Evolutionary conservation across 352 stramenopile species (phyloP).

Genomic region (Plasmopara viticola): DNA sequence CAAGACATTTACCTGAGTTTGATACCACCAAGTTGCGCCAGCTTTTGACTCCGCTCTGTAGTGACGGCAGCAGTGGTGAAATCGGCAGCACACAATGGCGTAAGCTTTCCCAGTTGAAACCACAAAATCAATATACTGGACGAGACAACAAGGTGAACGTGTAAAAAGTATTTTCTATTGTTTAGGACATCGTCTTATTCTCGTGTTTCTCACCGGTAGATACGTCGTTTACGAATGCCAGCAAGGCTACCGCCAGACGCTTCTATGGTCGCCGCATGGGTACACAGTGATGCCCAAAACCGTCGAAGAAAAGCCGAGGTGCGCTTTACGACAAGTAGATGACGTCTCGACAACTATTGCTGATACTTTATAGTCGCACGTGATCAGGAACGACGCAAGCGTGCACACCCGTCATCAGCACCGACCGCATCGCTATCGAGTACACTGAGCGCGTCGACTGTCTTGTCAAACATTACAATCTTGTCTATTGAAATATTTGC

Average conservation of each 20-base stretch:
- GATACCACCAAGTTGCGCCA: slow-evolving; percentile 27
- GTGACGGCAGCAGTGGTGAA: slow-evolving; percentile 1
- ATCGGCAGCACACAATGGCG: slow-evolving; percentile 6
- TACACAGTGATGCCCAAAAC: slow-evolving; percentile 11
- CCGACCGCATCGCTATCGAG: slow-evolving; percentile 16
- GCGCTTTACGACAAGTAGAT: not conserved
- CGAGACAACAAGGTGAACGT: slow-evolving; percentile 17
- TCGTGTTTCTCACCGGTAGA: slow-evolving; percentile 9
- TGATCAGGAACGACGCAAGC: slow-evolving; percentile 19
- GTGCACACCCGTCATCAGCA: slow-evolving; percentile 11
- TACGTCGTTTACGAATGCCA: slow-evolving; percentile 36
- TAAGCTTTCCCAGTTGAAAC: slow-evolving; percentile 24
- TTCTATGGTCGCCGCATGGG: slow-evolving; percentile 26
- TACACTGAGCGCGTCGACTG: slow-evolving; percentile 17
- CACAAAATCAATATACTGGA: not conserved
- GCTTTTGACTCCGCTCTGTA: slow-evolving; percentile 7
- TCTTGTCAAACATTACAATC: slow-evolving; percentile 68
- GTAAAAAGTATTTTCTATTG: not conserved
- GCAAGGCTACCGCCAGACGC: slow-evolving; percentile 31
- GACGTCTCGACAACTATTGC: slow-evolving; percentile 1
- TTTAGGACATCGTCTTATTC: slow-evolving; percentile 1
- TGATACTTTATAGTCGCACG: not conserved
- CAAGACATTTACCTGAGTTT: slow-evolving; percentile 36
- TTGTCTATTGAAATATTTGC: slow-evolving; percentile 76
- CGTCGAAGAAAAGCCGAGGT: slow-evolving; percentile 20